phyloP scores from a whole-genome alignment of 305 asterid genomes.

The Solanum hybrid region DNA sequence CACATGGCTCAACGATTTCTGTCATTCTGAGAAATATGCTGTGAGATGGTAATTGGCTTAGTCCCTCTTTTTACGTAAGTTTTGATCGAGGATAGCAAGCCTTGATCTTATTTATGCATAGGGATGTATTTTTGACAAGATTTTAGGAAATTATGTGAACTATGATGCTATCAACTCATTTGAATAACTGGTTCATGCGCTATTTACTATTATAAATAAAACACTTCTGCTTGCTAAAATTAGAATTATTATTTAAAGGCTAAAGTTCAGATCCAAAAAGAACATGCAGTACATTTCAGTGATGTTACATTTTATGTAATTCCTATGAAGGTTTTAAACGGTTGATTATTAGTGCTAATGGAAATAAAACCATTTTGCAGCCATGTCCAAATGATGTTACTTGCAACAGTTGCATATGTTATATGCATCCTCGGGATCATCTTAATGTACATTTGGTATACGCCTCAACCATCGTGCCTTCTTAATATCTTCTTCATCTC shows the following conservation, averaged over 20 bases:
- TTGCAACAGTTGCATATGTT: conserved; percentile 32
- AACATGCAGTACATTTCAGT: not conserved
- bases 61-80: not conserved
- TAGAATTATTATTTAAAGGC: not conserved
- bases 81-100: not conserved
- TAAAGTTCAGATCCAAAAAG: not conserved
- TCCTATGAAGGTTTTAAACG: not conserved
- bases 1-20: conserved; percentile 38
- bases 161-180: not conserved
- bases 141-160: not conserved
- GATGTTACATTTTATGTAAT: not conserved
- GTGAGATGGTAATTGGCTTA: conserved; percentile 31
- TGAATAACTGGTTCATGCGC: not conserved
- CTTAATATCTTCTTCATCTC: conserved; percentile 43
- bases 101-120: not conserved
- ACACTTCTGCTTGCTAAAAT: not conserved
- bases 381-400: conserved; percentile 36
- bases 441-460: conserved; percentile 49
- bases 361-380: conserved; percentile 13
- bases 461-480: conserved; percentile 37
- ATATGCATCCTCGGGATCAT: conserved; percentile 41
- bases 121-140: not conserved
- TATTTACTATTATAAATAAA: not conserved
- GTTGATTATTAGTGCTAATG: not conserved
- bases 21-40: conserved; percentile 30